Evolutionary conservation across 1,284 basidiomycete genomes (phyloP).

Genomic region (Cutaneotrichosporon spelunceum): DNA sequence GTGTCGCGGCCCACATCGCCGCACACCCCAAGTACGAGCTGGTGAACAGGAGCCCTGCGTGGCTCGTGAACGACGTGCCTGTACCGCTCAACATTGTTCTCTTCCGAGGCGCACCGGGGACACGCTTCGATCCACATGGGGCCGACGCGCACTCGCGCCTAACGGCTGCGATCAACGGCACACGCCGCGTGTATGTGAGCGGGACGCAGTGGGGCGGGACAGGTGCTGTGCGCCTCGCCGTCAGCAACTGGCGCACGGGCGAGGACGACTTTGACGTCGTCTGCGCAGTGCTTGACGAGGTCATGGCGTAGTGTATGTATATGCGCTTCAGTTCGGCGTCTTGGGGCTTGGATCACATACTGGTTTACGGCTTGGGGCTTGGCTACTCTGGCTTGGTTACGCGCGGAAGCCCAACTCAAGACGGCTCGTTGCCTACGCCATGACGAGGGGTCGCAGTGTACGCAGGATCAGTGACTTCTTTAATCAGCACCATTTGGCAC

Average conservation of each 20-base stretch:
- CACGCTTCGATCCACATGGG: conserved; percentile 30
- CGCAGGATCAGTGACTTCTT: no score
- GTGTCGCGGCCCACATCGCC: conserved; percentile 46
- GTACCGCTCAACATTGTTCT: conserved; percentile 55
- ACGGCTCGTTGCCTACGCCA: no score
- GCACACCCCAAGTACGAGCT: conserved; percentile 44
- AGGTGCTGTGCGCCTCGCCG: conserved; percentile 54
- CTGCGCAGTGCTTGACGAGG: conserved; percentile 27
- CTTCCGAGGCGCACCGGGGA: conserved; percentile 45
- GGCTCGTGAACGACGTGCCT: conserved; percentile 19
- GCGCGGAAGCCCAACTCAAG: no score
- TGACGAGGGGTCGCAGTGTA: no score
- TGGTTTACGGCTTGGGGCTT: no score
- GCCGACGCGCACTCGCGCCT: conserved; percentile 28
- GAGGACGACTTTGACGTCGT: conserved; percentile 34
- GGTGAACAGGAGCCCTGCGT: conserved; percentile 38
- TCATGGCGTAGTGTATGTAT: conserved; percentile 7
- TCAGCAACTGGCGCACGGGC: conserved; percentile 55
- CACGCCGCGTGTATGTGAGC: conserved; percentile 52
- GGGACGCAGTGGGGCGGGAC: conserved; percentile 51
- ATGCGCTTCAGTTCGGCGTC: background rate
- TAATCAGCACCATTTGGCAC: no score
- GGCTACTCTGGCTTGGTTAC: no score
- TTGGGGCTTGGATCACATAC: background rate
- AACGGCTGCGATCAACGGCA: conserved; percentile 50